A percentile compares a stretch with the other conserved stretches of the same genome.
Evolutionary conservation across 2,329 filamentous ascomycete genomes (phyloP).

Genomic region (Dryadomyces quercus-mongolicae): DNA sequence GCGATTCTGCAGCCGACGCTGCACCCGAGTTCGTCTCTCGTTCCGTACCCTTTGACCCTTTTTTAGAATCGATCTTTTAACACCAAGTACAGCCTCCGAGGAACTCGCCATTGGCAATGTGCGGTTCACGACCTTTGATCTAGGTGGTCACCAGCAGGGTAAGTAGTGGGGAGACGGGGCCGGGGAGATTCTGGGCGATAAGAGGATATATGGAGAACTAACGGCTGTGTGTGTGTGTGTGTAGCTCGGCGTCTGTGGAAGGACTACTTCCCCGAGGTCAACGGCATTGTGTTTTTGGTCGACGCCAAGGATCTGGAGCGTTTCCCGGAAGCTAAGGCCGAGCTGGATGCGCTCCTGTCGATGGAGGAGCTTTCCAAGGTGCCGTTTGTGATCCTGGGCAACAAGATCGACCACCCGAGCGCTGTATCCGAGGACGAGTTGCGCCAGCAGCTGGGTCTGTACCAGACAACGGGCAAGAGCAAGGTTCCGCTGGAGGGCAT

Average conservation of each 20-base stretch:
- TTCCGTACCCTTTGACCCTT: not conserved
- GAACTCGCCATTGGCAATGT: conserved; percentile 88
- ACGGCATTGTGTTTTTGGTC: conserved; percentile 93
- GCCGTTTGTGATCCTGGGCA: conserved; percentile 89
- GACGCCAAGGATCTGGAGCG: conserved; percentile 97
- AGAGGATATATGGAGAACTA: not conserved
- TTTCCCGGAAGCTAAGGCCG: conserved; percentile 86
- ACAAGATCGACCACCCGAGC: conserved; percentile 98
- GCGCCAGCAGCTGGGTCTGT: conserved; percentile 80
- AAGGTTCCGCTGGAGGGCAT: conserved; percentile 84
- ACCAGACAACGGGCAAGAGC: conserved; percentile 93
- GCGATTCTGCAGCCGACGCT: conserved; percentile 83
- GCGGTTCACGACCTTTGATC: conserved; percentile 87
- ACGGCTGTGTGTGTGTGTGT: not conserved
- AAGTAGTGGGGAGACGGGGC: conserved; percentile 16
- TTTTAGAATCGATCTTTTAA: not conserved
- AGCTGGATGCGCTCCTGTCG: conserved; percentile 85
- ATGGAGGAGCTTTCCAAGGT: conserved; percentile 98
- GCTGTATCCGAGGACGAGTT: conserved; percentile 94
- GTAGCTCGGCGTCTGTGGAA: conserved; percentile 86
- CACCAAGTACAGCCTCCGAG: conserved; percentile 57
- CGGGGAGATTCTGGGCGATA: too few relatives aligned
- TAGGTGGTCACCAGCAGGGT: conserved; percentile 90
- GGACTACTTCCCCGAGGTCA: conserved; percentile 94
- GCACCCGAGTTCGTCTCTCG: conserved; percentile 61